Evolutionary conservation across 164 flowering plant genomes (phyloP), one percentile per base, ranked within the genome.

Genomic region (Sedum album): DNA sequence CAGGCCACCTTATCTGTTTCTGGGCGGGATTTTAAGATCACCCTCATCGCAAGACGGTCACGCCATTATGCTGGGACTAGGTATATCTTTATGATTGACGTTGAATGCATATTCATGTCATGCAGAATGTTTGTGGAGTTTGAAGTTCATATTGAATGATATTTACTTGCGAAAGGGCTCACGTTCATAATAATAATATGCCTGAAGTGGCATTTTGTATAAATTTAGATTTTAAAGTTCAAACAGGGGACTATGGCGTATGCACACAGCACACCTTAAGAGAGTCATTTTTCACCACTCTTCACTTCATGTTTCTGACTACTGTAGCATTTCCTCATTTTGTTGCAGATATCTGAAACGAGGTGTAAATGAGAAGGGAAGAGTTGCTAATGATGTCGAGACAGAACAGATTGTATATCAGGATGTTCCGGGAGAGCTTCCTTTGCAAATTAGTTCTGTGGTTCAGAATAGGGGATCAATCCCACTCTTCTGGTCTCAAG

Each of bases 41-140:
- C 94, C 48, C 90, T 95, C 69, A 89, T 95, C 81, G 96, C 99
- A 20, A 84, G 99, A 80, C 87, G 99, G 20, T 95, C 99, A 42
- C 94, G 98, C 66, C 95, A 90, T 74, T 95, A 80, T 82, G 99
- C 99, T 73, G 99, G 99, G 66, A 95, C 99, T 77, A 95, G 99
- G 99, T 95, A 69, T 61, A 78, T 53, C 62, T 35, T 4, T 64
- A 68, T 35, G 38, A 3, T 15, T 11, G 11, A 42, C 35, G 26
- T 30, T 36, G 49, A 30, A 48, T 60, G 26, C 31, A 13, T 8
- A 21, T 7, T 31, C 51, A 46, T 46, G 51, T 62, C 13, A 8
- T 62, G 38, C 38, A 35, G 38, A n/a, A 18, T 62, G 21, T 62
- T 11, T 65, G 21, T 25, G 10, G 5, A 18, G 11, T 25, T 21